Conservation (phyloP, 768 basidiomycete species). For the Leucogyrophana mollusca region DNA sequence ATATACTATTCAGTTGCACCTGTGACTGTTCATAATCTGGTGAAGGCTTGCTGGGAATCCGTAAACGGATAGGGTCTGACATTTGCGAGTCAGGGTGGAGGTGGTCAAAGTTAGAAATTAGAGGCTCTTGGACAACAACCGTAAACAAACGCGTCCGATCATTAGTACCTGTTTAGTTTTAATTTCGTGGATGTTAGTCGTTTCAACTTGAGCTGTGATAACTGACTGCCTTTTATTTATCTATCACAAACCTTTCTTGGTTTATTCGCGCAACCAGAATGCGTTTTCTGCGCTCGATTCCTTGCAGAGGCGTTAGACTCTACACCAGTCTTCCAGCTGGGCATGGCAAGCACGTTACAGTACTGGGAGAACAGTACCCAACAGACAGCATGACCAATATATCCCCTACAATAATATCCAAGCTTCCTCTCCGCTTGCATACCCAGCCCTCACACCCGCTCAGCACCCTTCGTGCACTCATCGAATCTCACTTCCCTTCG, state of each 20-base stretch:
- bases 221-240: too few species aligned
- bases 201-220: too few species aligned
- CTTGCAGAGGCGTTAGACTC: slow-evolving; percentile 2
- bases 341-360: slow-evolving; percentile 33
- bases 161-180: not conserved
- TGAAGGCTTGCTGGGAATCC: slow-evolving; percentile 4
- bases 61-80: slow-evolving; percentile 12
- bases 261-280: slow-evolving; percentile 7
- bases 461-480: slow-evolving; percentile 75
- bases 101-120: slow-evolving; percentile 7
- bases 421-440: slow-evolving; percentile 76
- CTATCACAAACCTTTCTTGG: too few species aligned
- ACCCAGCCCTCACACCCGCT: slow-evolving; percentile 79
- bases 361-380: slow-evolving; percentile 67
- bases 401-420: slow-evolving; percentile 80
- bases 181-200: too few species aligned
- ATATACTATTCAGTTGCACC: slow-evolving; percentile 13
- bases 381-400: slow-evolving; percentile 84
- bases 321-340: slow-evolving; percentile 12
- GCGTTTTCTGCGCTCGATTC: slow-evolving; percentile 13
- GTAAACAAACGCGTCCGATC: slow-evolving; percentile 17
- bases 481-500: slow-evolving; percentile 80
- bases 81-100: slow-evolving; percentile 6
- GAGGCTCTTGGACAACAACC: slow-evolving; percentile 8
- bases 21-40: slow-evolving; percentile 11